Conservation (phyloP, 768 basidiomycete species). For the Boletus reticulatus region DNA sequence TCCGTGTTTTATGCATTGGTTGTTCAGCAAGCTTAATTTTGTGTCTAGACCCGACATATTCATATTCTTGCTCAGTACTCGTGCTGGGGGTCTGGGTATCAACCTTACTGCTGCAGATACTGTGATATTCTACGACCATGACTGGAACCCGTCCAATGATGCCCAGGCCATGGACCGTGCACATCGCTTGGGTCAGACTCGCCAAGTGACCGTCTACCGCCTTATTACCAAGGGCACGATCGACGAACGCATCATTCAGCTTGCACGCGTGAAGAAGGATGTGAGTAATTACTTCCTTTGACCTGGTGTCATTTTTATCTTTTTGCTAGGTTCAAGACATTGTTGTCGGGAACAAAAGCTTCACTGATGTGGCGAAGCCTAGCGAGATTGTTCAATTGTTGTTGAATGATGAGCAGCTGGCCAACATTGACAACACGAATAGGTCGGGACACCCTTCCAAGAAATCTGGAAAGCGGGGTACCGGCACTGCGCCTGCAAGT, state of each 20-base stretch:
- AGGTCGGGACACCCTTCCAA: conserved; percentile 35
- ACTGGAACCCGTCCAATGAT: conserved; percentile 87
- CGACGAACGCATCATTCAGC: conserved; percentile 94
- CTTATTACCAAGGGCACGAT: conserved; percentile 92
- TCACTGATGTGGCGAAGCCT: conserved; percentile 90
- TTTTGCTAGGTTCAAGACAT: conserved; percentile 89
- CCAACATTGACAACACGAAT: conserved; percentile 56
- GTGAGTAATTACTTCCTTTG: conserved; percentile 40
- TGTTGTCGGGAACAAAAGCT: conserved; percentile 95
- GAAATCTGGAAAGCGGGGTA: conserved; percentile 33
- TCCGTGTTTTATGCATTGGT: conserved; percentile 33
- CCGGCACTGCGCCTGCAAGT: conserved; percentile 29
- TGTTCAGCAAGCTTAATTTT: not conserved
- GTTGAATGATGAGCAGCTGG: conserved; percentile 92
- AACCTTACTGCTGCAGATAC: conserved; percentile 76
- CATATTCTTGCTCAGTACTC: conserved; percentile 88
- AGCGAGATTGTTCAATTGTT: conserved; percentile 96
- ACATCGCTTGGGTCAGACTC: conserved; percentile 93
- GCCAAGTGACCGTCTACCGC: conserved; percentile 95
- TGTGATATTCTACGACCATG: conserved; percentile 26
- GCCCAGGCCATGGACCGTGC: conserved; percentile 99
- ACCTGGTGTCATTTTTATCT: not conserved
- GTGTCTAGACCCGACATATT: conserved; percentile 75
- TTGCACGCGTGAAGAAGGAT: conserved; percentile 97
- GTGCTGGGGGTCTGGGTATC: conserved; percentile 96